Evolutionary conservation across 2,329 filamentous ascomycete species (phyloP).

Genomic region (Arthrobotrys sphaeroides): DNA sequence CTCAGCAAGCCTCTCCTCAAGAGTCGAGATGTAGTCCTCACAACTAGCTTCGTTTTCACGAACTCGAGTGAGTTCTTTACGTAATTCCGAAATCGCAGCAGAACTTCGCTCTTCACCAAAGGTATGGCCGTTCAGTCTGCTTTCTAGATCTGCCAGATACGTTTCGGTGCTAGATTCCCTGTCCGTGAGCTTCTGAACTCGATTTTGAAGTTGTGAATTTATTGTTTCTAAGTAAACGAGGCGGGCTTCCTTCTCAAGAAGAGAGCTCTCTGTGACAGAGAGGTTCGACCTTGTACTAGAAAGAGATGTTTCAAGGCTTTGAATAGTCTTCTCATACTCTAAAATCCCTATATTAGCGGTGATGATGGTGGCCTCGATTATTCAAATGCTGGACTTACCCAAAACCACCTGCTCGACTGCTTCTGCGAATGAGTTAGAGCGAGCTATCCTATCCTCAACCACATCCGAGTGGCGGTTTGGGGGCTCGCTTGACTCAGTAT

Average conservation of each 20-base stretch:
- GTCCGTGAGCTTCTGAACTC: conserved; percentile 91
- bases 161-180: conserved; percentile 90
- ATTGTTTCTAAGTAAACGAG: conserved; percentile 93
- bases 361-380: too few relatives aligned
- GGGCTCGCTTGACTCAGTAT: conserved; percentile 72
- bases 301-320: conserved; percentile 87
- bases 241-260: conserved; percentile 92
- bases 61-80: conserved; percentile 87
- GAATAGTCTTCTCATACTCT: conserved; percentile 98
- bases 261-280: conserved; percentile 81
- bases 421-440: conserved; percentile 94
- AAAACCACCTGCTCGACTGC: conserved; percentile 95
- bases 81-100: conserved; percentile 82
- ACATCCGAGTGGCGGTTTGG: conserved; percentile 71
- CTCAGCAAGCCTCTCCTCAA: conserved; percentile 94
- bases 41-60: conserved; percentile 89
- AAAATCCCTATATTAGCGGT: not conserved
- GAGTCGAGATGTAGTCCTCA: conserved; percentile 95
- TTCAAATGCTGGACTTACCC: conserved; percentile 25
- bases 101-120: conserved; percentile 93
- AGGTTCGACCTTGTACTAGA: conserved; percentile 86
- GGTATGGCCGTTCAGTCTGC: conserved; percentile 87
- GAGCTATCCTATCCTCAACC: conserved; percentile 86
- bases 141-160: conserved; percentile 90
- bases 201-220: conserved; percentile 85